A percentile compares a stretch with the other conserved stretches of the same genome.
phyloP scores from a whole-genome alignment of 495 filamentous ascomycete genomes.

The Terfezia boudieri region DNA sequence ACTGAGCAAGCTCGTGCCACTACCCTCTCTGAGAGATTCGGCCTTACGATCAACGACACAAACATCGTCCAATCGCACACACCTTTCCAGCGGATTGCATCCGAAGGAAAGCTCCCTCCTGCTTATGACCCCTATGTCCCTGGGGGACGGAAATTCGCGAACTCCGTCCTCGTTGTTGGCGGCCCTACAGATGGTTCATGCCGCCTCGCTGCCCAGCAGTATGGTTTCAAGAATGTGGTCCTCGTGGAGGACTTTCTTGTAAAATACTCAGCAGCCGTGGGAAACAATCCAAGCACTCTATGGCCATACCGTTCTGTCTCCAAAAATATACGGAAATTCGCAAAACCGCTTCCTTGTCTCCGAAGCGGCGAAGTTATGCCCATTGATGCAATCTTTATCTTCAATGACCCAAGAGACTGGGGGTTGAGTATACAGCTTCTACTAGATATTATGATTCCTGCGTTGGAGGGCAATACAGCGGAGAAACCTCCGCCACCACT shows the following conservation, averaged over 20 bases:
- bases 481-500: constrained; percentile 25
- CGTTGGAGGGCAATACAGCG: constrained; percentile 26
- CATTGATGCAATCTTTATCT: constrained; percentile 70
- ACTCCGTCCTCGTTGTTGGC: constrained; percentile 29
- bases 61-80: constrained; percentile 75
- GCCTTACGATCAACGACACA: constrained; percentile 31
- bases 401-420: constrained; percentile 87
- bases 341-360: constrained; percentile 37
- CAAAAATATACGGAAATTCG: constrained; percentile 34
- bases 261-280: constrained; percentile 13
- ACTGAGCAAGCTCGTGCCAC: constrained; percentile 46
- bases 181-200: constrained; percentile 50
- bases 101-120: constrained; percentile 10
- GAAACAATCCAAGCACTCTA: constrained; percentile 32
- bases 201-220: constrained; percentile 51
- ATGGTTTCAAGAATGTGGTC: constrained; percentile 69
- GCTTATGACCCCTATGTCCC: constrained; percentile 18
- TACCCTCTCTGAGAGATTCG: constrained; percentile 39
- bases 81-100: constrained; percentile 34
- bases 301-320: constrained; percentile 59
- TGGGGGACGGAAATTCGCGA: constrained; percentile 9
- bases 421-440: constrained; percentile 51
- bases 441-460: constrained; percentile 54
- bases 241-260: constrained; percentile 65
- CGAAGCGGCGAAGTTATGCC: constrained; percentile 27